Evolutionary conservation across 306 rosid genomes (phyloP), one percentile per base, ranked within the genome.

Genomic region (Prunus mongolica): DNA sequence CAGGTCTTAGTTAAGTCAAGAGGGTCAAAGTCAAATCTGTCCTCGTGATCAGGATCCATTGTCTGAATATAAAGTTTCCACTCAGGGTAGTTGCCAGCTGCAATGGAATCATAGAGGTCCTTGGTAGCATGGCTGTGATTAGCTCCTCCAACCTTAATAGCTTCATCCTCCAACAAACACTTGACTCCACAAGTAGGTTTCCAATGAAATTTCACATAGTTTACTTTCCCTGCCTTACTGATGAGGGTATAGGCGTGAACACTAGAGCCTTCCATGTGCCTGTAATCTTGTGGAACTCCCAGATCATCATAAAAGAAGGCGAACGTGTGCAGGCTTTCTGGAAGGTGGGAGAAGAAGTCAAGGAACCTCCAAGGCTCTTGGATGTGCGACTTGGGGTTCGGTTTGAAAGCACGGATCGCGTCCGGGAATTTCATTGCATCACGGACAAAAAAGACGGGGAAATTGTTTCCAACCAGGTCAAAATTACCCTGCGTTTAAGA

Each of bases 71-170:
- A 94, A 65, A 94, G 96, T 81, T 94, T 94, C 98, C 98, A 94
- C 84, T 94, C 98, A 8, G 98, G 98, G 82, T 85, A 94, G 87
- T 90, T 91, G n/a, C 98, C 98, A 76, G 96, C 97, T 72, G 91
- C 91, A 85, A 91, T 94, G 28, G 98, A 94, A 62, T 94, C 97
- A 65, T 87, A 86, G 58, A 94, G 96, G 81, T 94, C 98, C 80
- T 91, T 84, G 54, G 98, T 94, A 47, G 97, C 98, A 78, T 94
- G 98, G 83, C 98, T 94, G 85, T 94, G 98, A 87, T 91, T 94
- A 57, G 93, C 24, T 82, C 98, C 97, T 76, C 98, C 98, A 71
- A 94, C 93, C 71, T 71, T 84, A 71, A 91, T 71, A 79, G 97
- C 97, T 78, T 94, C 97, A 0, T 88, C 97, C 72, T 94, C 98